phyloP scores from a whole-genome alignment of 768 basidiomycete genomes.

The Galerina sulciceps region DNA sequence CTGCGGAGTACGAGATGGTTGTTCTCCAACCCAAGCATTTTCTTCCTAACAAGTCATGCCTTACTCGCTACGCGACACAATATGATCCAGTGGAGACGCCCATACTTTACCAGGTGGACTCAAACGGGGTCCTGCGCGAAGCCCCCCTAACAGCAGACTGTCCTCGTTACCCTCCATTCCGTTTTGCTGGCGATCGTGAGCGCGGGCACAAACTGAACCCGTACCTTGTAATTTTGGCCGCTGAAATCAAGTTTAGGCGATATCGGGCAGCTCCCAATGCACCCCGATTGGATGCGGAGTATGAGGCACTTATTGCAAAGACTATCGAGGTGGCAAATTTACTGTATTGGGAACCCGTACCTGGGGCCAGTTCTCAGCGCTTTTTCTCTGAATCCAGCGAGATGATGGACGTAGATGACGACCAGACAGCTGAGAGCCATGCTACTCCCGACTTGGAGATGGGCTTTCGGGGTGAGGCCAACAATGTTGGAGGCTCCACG shows the following conservation, averaged over 20 bases:
- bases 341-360: constrained; percentile 4
- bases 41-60: too few relatives aligned
- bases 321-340: constrained; percentile 9
- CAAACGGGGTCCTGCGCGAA: not conserved
- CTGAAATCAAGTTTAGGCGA: constrained; percentile 16
- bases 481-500: too few relatives aligned
- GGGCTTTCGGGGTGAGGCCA: too few relatives aligned
- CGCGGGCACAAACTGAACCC: constrained; percentile 8
- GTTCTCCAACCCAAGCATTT: too few relatives aligned
- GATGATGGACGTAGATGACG: too few relatives aligned
- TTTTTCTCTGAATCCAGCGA: too few relatives aligned
- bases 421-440: too few relatives aligned
- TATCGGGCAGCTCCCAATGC: not conserved
- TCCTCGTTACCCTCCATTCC: constrained; percentile 3
- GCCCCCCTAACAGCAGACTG: not conserved
- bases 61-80: too few relatives aligned
- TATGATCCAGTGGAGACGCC: too few relatives aligned
- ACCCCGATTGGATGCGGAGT: constrained; percentile 6
- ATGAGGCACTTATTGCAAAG: constrained; percentile 8
- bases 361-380: too few relatives aligned
- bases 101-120: not conserved
- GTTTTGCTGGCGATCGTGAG: not conserved
- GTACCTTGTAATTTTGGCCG: constrained; percentile 10
- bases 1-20: too few relatives aligned
- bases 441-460: too few relatives aligned